Evolutionary conservation across 345 rosid genomes (phyloP).

Genomic region (Pistacia integerrima): DNA sequence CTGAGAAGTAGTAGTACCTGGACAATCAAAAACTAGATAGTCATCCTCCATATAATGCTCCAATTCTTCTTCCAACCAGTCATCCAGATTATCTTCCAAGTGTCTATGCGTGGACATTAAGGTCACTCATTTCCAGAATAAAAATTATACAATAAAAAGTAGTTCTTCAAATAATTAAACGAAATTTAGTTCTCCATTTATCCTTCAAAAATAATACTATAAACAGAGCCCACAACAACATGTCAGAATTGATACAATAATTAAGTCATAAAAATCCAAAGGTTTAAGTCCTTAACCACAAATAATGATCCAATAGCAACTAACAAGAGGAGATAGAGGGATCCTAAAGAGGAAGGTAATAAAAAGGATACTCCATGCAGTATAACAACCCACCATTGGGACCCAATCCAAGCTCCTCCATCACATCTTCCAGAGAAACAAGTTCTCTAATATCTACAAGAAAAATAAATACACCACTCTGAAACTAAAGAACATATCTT

Average conservation of each 20-base stretch:
- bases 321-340: background rate
- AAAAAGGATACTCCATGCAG: slow-evolving; percentile 95
- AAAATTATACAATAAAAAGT: background rate
- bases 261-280: background rate
- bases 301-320: background rate
- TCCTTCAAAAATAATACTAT: background rate
- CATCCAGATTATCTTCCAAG: slow-evolving; percentile 80
- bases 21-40: slow-evolving; percentile 88
- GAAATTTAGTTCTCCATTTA: background rate
- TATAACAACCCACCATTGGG: slow-evolving; percentile 91
- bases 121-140: slow-evolving; percentile 24
- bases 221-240: background rate
- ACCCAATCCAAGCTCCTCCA: slow-evolving; percentile 88
- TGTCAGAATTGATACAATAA: background rate
- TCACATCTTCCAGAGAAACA: slow-evolving; percentile 85
- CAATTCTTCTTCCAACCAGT: slow-evolving; percentile 84
- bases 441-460: slow-evolving; percentile 86
- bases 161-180: background rate
- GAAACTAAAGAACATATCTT: slow-evolving; percentile 8
- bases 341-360: background rate
- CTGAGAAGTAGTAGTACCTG: slow-evolving; percentile 50
- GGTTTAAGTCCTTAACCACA: background rate
- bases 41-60: slow-evolving; percentile 88
- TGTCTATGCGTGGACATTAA: slow-evolving; percentile 57
- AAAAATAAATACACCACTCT: background rate